Percentiles rank a stretch among this genome's conserved stretches.
These are phyloP conservation scores for Flaveria ramosissima DNA, from an alignment of 129 eudicot genomes.

Conservation along the genomic window DNA sequence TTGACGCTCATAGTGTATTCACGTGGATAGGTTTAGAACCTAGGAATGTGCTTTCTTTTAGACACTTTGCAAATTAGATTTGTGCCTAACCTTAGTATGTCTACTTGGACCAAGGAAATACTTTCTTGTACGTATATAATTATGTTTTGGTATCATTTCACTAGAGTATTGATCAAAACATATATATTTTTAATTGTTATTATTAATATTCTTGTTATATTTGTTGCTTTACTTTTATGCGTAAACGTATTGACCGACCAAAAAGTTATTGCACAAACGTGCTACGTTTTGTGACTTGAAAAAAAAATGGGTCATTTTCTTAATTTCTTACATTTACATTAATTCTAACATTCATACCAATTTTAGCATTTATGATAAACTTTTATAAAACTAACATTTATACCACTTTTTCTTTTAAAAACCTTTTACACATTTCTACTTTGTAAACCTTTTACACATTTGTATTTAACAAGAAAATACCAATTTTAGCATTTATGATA, in stretches of 20 bases:
- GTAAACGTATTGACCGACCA: too few relatives aligned
- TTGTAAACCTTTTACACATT: too few relatives aligned
- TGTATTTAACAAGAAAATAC: too few relatives aligned
- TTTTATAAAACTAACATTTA: background rate
- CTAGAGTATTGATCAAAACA: background rate
- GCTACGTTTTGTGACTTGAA: too few relatives aligned
- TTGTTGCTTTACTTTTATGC: background rate
- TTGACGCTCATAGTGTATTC: too few relatives aligned
- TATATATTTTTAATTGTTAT: background rate
- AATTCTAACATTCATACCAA: too few relatives aligned
- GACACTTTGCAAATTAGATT: background rate
- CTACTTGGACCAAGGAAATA: slow-evolving; percentile 14
- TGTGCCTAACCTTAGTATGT: slow-evolving; percentile 24
- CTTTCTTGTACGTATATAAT: slow-evolving; percentile 10
- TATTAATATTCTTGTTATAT: background rate
- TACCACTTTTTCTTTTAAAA: background rate
- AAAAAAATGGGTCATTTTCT: too few relatives aligned
- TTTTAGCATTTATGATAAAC: background rate
- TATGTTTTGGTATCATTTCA: slow-evolving; percentile 1
- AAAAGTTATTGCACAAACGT: too few relatives aligned
- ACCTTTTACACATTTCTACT: too few relatives aligned
- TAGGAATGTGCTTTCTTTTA: background rate
- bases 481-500: too few relatives aligned
- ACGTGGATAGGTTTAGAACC: too few relatives aligned
- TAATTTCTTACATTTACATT: background rate